Percentiles rank a stretch among this genome's conserved stretches.
phyloP scores from a whole-genome alignment of 208 protist genomes.

The Trypanosoma rangeli region DNA sequence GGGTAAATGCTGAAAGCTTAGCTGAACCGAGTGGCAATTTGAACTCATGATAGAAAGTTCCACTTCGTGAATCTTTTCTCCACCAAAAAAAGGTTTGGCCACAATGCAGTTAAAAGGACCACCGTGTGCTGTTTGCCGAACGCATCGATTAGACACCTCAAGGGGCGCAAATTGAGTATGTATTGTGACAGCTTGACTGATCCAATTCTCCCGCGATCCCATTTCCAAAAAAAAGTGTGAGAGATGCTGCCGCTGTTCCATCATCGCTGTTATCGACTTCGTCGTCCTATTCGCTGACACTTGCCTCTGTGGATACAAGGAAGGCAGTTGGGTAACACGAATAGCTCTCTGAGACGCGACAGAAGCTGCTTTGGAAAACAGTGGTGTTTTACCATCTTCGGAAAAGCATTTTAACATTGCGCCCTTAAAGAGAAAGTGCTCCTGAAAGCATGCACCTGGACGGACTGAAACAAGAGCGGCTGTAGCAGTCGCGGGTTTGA shows the following conservation, averaged over 20 bases:
- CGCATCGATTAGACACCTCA: slow-evolving; percentile 18
- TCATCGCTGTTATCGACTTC: background rate
- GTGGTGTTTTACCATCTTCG: background rate
- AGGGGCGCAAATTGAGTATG: slow-evolving; percentile 23
- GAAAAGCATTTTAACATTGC: slow-evolving; percentile 4
- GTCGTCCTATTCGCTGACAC: background rate
- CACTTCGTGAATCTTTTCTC: slow-evolving; percentile 50
- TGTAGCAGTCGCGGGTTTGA: background rate
- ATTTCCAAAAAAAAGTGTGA: slow-evolving; percentile 17
- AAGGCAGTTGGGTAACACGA: slow-evolving; percentile 10
- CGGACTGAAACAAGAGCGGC: slow-evolving; percentile 6
- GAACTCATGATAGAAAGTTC: slow-evolving; percentile 48
- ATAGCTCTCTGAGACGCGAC: background rate
- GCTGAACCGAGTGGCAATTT: slow-evolving; percentile 27
- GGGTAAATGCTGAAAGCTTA: slow-evolving; percentile 41
- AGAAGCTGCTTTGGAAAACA: slow-evolving; percentile 2
- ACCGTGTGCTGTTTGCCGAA: slow-evolving; percentile 25
- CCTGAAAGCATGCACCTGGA: background rate
- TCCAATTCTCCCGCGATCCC: slow-evolving; percentile 6
- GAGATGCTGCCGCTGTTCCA: background rate
- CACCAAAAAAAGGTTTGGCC: slow-evolving; percentile 37
- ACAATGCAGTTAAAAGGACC: slow-evolving; percentile 28
- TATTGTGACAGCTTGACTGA: slow-evolving; percentile 11
- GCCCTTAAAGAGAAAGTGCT: slow-evolving; percentile 15
- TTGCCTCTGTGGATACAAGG: background rate